Evolutionary conservation across 2,329 filamentous ascomycete species (phyloP).

Genomic region (Penicillium nordicum): DNA sequence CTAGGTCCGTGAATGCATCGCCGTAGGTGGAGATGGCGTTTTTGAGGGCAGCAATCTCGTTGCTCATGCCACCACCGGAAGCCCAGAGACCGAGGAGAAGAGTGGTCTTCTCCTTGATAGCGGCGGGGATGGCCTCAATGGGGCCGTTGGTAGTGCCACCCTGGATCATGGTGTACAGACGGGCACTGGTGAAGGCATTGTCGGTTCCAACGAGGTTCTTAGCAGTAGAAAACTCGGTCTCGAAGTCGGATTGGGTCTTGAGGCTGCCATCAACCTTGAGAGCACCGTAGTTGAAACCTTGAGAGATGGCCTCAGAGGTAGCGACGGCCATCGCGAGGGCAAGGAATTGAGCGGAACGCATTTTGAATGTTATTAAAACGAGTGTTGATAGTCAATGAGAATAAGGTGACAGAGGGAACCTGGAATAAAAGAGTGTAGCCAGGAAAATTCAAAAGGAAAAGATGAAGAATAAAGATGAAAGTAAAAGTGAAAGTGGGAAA

Average conservation of each 20-base stretch:
- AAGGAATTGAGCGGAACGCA: slow-evolving; percentile 34
- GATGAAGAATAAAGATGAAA: slow-evolving; percentile 4
- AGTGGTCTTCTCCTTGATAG: slow-evolving; percentile 72
- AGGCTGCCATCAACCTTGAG: slow-evolving; percentile 40
- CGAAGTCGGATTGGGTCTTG: slow-evolving; percentile 44
- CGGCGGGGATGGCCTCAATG: slow-evolving; percentile 74
- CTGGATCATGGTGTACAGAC: slow-evolving; percentile 61
- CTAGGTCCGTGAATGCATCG: slow-evolving; percentile 51
- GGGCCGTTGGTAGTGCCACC: slow-evolving; percentile 59
- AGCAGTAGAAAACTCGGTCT: slow-evolving; percentile 46
- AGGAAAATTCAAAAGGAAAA: slow-evolving; percentile 6
- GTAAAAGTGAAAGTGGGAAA: neutral
- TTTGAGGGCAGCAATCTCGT: slow-evolving; percentile 71
- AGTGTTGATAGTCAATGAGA: slow-evolving; percentile 2
- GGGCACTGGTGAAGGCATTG: slow-evolving; percentile 45
- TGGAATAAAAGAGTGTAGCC: slow-evolving; percentile 10
- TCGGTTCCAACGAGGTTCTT: slow-evolving; percentile 41
- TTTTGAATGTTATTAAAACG: slow-evolving; percentile 21
- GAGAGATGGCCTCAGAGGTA: slow-evolving; percentile 36
- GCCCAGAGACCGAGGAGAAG: slow-evolving; percentile 83
- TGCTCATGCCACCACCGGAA: slow-evolving; percentile 66
- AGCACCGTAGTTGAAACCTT: slow-evolving; percentile 50
- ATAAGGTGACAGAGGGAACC: slow-evolving; percentile 5
- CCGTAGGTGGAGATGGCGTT: slow-evolving; percentile 68
- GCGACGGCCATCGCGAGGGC: slow-evolving; percentile 35